Base-by-base conservation (phyloP, 2,329 filamentous ascomycete genomes). In the Xylaria multiplex region DNA sequence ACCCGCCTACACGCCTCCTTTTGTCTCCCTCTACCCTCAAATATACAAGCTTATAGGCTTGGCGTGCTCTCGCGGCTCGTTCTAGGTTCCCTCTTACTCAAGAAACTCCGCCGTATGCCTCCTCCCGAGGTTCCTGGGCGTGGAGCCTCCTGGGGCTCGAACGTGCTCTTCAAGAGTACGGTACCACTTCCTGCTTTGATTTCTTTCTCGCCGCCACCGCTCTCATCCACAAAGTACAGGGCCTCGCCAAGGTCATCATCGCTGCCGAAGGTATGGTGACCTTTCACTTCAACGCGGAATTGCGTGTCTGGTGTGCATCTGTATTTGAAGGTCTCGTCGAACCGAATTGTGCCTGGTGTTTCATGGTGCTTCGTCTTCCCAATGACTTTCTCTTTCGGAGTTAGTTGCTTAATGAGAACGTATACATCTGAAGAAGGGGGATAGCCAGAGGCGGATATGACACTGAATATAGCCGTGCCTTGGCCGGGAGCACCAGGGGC, bases 351-450 rank as follows among this genome's bases (percentile, higher is more conserved):
- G 1, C 91, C 92, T 2, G 86, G 81, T 0, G 90, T 86, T 79
- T 97, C 97, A 81, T 92, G 87, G 70, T 96, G 91, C 78, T 97
- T 97, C 24, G 94, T 97, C 83, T 98, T 97, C 81, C 94, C 90
- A 52, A 99, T 83, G 52, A 91, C 87, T 81, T 96, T 97, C 56
- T 83, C 86, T 79, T 91, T 94, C 53, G 88, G 80, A 3, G 84
- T 82, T 40, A 92, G 76, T 71, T 92, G 88, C 62, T 88, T 89
- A 71, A 97, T 81, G 64, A 87, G 81, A 54, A 97, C 87, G 74
- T 93, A 93, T n/a, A 97, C 81, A 75, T 96, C 93, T 6, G 92
- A 85, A 6, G 88, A 88, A 1, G 90, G 81, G 16, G 93, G 91
- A 79, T 90, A 99, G 37, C 91, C 93, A 2, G 87, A 84, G 0